phyloP scores from a whole-genome alignment of 495 filamentous ascomycete species.

The Pseudomonodictys pantanalensis region DNA sequence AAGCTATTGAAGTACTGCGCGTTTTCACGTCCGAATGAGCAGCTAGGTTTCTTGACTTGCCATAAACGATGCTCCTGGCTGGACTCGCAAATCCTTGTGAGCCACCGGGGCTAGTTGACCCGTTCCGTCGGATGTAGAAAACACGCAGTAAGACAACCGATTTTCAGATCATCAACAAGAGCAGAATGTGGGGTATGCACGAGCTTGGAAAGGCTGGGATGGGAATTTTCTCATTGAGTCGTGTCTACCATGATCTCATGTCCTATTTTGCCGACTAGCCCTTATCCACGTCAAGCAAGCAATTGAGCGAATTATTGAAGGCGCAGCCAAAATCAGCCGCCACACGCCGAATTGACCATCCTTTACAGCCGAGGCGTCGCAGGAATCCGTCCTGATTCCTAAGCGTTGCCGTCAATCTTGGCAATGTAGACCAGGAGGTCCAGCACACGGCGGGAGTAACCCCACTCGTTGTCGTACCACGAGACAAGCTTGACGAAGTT shows the following conservation, averaged over 20 bases:
- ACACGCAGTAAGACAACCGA: too few relatives aligned
- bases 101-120: too few relatives aligned
- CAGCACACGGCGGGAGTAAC: conserved; percentile 97
- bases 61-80: too few relatives aligned
- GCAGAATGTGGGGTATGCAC: not conserved
- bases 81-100: too few relatives aligned
- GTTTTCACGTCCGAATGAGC: too few relatives aligned
- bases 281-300: not conserved
- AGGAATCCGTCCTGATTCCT: conserved; percentile 33
- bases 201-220: not conserved
- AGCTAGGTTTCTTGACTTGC: too few relatives aligned
- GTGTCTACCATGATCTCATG: not conserved
- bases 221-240: not conserved
- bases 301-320: not conserved
- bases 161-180: too few relatives aligned
- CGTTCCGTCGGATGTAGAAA: too few relatives aligned
- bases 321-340: too few relatives aligned
- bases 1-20: too few relatives aligned
- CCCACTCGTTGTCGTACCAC: conserved; percentile 98
- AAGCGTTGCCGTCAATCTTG: conserved; percentile 68
- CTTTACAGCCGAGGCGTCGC: conserved; percentile 20
- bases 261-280: not conserved
- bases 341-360: not conserved
- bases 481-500: conserved; percentile 98
- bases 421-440: conserved; percentile 92